phyloP scores from a whole-genome alignment of 2,329 filamentous ascomycete species.

The Xylaria digitata region DNA sequence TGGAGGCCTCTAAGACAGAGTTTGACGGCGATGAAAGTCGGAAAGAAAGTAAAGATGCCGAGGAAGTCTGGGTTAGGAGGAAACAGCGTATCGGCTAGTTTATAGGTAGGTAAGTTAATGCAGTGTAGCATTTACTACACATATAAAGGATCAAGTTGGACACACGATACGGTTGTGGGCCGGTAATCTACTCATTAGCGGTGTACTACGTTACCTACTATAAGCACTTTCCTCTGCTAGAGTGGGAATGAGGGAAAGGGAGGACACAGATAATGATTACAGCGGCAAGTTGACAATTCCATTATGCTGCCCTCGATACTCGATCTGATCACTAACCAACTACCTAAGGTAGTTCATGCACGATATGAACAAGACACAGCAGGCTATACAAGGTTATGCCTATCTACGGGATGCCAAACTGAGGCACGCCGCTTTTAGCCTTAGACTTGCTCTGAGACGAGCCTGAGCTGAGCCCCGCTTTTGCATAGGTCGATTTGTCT shows the following conservation, averaged over 20 bases:
- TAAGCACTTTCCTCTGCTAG: too few species aligned
- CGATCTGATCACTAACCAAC: too few species aligned
- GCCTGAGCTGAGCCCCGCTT: too few species aligned
- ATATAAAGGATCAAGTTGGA: neutral
- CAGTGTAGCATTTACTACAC: neutral
- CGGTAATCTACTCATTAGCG: neutral
- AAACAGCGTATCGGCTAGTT: constrained; percentile 50
- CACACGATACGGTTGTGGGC: neutral
- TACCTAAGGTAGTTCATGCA: neutral
- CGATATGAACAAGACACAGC: neutral
- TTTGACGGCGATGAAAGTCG: constrained; percentile 8
- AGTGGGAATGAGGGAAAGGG: too few species aligned
- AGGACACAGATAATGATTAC: too few species aligned
- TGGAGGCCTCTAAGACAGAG: constrained; percentile 1
- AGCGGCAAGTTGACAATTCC: too few species aligned
- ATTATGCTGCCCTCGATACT: too few species aligned
- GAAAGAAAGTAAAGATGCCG: constrained; percentile 31
- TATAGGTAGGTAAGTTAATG: constrained; percentile 3
- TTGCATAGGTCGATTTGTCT: too few species aligned
- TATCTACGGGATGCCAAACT: too few species aligned
- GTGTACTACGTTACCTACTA: too few species aligned
- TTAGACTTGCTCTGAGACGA: too few species aligned
- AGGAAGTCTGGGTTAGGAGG: constrained; percentile 50
- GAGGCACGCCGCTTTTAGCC: too few species aligned
- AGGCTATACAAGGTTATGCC: neutral